phyloP scores from a whole-genome alignment of 441 rosid species.

The Aleurites moluccanus region DNA sequence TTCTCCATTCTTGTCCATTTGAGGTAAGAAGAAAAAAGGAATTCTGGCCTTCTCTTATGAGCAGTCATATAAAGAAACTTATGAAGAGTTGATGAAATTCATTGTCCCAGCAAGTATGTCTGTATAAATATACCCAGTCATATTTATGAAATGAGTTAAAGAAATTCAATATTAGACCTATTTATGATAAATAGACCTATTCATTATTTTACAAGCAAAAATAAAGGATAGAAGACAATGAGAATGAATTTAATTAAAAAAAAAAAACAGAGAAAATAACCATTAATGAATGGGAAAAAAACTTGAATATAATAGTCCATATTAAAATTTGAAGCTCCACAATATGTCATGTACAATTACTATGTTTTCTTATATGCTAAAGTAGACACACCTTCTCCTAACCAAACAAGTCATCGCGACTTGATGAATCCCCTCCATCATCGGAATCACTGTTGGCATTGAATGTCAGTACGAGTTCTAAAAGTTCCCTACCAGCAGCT shows the following conservation, averaged over 20 bases:
- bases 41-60: too few relatives aligned
- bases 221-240: background rate
- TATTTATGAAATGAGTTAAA: too few relatives aligned
- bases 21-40: too few relatives aligned
- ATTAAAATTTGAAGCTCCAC: background rate
- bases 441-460: constrained; percentile 24
- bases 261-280: background rate
- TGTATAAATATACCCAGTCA: too few relatives aligned
- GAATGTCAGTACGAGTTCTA: constrained; percentile 17
- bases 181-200: too few relatives aligned
- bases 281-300: background rate
- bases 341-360: constrained; percentile 1
- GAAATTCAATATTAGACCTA: too few relatives aligned
- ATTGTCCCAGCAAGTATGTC: too few relatives aligned
- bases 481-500: constrained; percentile 18
- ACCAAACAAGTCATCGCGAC: constrained; percentile 12
- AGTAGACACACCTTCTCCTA: background rate
- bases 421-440: constrained; percentile 12
- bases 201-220: too few relatives aligned
- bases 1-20: background rate
- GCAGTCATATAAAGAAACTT: too few relatives aligned
- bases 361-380: background rate
- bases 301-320: background rate
- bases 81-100: too few relatives aligned
- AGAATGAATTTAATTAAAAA: background rate